Evolutionary conservation across 2,329 filamentous ascomycete species (phyloP).

Genomic region (Chaetomiaceae sp.): DNA sequence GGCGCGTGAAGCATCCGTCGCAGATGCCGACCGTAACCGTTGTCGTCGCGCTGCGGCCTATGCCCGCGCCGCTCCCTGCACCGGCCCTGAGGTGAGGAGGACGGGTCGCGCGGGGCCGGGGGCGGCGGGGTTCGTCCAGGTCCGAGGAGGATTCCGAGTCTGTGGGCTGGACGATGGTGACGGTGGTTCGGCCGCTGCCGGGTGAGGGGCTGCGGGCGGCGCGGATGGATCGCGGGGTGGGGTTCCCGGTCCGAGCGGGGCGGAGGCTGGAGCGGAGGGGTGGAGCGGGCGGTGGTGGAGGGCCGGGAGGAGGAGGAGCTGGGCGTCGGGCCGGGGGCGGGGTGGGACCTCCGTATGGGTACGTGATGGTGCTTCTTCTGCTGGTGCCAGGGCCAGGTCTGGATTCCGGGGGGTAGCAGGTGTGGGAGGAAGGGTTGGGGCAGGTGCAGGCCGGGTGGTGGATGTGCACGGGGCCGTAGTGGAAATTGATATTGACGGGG

Average conservation of each 20-base stretch:
- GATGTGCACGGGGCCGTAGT: conserved; percentile 17
- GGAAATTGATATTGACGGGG: conserved; percentile 20
- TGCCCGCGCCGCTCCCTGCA: no score
- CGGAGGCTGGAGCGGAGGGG: no score
- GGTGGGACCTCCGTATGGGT: not conserved
- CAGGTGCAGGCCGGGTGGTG: conserved; percentile 5
- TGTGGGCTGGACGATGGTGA: not conserved
- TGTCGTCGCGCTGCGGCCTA: not conserved
- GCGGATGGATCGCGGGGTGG: not conserved
- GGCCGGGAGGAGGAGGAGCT: not conserved
- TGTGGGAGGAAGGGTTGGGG: not conserved
- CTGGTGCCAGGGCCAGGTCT: no score
- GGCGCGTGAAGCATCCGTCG: not conserved
- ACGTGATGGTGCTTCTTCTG: not conserved
- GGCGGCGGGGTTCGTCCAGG: not conserved
- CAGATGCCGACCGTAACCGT: not conserved
- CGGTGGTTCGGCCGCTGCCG: not conserved
- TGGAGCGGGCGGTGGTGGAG: not conserved
- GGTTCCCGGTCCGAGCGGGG: not conserved
- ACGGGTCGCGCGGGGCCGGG: not conserved
- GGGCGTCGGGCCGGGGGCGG: not conserved
- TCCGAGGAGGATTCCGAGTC: conserved; percentile 1
- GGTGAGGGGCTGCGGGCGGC: not conserved
- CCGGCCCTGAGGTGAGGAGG: no score
- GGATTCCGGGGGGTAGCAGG: not conserved